A percentile compares a stretch with the other conserved stretches of the same genome.
Conservation (phyloP, 352 stramenopile species). For the Phytophthora pinifolia region DNA sequence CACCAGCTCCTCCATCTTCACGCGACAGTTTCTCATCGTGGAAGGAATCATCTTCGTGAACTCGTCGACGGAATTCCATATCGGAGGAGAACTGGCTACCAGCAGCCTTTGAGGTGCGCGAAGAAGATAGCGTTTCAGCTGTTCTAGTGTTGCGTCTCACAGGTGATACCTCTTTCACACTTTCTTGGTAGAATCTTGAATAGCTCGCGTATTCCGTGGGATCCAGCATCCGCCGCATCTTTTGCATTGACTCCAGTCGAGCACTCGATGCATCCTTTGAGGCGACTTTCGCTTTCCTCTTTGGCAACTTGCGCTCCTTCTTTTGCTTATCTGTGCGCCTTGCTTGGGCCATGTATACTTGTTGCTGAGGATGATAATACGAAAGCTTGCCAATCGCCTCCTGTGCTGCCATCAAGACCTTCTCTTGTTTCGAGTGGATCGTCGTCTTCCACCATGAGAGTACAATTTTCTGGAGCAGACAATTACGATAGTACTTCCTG, state of each 20-base stretch:
- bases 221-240: conserved; percentile 28
- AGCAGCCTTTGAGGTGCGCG: too few relatives aligned
- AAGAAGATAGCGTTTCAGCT: background rate
- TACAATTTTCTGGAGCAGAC: conserved; percentile 25
- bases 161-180: background rate
- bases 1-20: too few relatives aligned
- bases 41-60: too few relatives aligned
- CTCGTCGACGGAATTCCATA: background rate
- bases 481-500: conserved; percentile 11
- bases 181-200: conserved; percentile 15
- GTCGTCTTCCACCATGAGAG: conserved; percentile 45
- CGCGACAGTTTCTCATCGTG: too few relatives aligned
- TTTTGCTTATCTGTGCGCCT: conserved; percentile 1
- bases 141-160: background rate
- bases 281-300: conserved; percentile 5
- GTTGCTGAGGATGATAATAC: conserved; percentile 38
- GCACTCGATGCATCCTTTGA: conserved; percentile 4
- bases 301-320: conserved; percentile 5
- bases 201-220: conserved; percentile 29
- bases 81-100: too few relatives aligned
- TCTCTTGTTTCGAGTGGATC: conserved; percentile 54
- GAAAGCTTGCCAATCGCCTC: conserved; percentile 36
- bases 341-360: conserved; percentile 13
- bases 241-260: conserved; percentile 14
- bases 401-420: conserved; percentile 41